These are phyloP conservation scores for Leishmania braziliensis DNA, from an alignment of 208 protist species.

Conservation along the genomic window DNA sequence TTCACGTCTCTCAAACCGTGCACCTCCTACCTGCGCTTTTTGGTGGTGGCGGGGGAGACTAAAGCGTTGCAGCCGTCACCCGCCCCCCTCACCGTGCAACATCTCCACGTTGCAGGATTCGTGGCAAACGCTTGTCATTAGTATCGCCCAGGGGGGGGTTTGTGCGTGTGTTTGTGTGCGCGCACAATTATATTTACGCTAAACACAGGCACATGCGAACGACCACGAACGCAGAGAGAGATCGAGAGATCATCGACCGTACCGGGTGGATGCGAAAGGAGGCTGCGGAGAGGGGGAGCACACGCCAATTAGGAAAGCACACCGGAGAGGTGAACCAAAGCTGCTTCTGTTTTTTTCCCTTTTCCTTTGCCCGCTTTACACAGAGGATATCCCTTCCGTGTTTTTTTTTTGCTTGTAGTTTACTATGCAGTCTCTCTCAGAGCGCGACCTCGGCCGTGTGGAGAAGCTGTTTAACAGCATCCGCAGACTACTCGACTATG, in stretches of 20 bases:
- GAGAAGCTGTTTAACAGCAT: slow-evolving; percentile 71
- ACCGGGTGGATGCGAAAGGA: neutral
- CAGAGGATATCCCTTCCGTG: no score
- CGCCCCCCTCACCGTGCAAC: neutral
- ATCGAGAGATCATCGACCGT: neutral
- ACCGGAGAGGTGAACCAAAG: neutral
- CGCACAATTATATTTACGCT: neutral
- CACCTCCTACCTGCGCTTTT: neutral
- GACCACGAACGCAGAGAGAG: neutral
- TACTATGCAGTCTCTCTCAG: slow-evolving; percentile 51
- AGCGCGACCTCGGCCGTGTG: slow-evolving; percentile 59
- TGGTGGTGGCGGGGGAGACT: neutral
- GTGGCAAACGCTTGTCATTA: neutral
- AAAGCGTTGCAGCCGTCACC: neutral
- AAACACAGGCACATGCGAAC: neutral
- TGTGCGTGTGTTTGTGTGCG: neutral
- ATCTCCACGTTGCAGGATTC: neutral
- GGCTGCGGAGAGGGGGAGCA: neutral
- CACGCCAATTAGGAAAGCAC: neutral
- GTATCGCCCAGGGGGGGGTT: neutral
- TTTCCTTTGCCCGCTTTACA: no score
- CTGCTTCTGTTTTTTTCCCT: neutral
- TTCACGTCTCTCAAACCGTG: neutral
- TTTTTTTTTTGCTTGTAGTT: neutral
- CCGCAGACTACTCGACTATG: slow-evolving; percentile 40